These are phyloP conservation scores for Penicillium maclennaniae DNA, from an alignment of 495 filamentous ascomycete genomes.

Conservation along the genomic window DNA sequence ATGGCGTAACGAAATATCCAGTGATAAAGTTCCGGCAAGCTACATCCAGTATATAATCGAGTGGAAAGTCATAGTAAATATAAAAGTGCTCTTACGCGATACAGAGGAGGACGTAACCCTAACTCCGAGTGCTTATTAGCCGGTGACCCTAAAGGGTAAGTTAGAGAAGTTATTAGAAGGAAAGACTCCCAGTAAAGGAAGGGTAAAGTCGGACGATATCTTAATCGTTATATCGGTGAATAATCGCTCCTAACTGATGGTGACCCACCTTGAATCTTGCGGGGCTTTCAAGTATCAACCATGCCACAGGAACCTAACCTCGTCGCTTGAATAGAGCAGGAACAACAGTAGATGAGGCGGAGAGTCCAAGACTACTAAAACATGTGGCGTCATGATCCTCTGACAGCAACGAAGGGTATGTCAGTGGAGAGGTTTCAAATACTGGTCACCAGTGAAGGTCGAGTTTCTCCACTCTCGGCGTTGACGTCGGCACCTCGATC, in stretches of 20 bases:
- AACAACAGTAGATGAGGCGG: no score
- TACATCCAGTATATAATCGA: slow-evolving; percentile 35
- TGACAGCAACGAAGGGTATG: no score
- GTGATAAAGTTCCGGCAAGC: slow-evolving; percentile 21
- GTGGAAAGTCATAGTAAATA: slow-evolving; percentile 31
- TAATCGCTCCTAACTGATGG: slow-evolving; percentile 18
- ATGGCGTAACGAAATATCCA: slow-evolving; percentile 12
- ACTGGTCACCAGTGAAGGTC: no score
- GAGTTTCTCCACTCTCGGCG: no score
- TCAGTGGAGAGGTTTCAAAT: no score
- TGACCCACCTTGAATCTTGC: no score
- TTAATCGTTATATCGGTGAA: slow-evolving; percentile 18
- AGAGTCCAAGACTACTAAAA: no score
- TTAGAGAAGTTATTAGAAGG: slow-evolving; percentile 9
- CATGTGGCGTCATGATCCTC: no score
- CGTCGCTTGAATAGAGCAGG: no score
- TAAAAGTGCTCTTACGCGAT: slow-evolving; percentile 19
- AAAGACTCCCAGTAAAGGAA: neutral
- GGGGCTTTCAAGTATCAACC: no score
- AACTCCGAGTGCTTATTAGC: slow-evolving; percentile 21
- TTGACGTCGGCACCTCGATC: no score
- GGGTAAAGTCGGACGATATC: slow-evolving; percentile 20
- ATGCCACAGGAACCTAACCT: no score
- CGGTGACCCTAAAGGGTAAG: slow-evolving; percentile 7
- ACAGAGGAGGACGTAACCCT: slow-evolving; percentile 25